phyloP scores from a whole-genome alignment of 1,284 basidiomycete species.

The Fomitopsis pinicola region DNA sequence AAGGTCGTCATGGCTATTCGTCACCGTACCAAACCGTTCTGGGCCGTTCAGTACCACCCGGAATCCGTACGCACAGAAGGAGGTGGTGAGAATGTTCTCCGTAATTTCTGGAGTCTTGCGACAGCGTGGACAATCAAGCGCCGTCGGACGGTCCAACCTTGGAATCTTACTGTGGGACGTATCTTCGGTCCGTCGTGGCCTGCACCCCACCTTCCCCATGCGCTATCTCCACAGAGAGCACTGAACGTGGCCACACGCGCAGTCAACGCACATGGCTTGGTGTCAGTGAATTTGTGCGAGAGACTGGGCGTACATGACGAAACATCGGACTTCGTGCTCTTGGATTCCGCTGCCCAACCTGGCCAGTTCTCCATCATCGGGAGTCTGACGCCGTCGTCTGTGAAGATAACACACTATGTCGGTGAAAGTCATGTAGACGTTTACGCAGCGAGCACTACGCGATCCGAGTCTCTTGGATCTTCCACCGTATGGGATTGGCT shows the following conservation, averaged over 20 bases:
- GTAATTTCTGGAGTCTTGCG: conserved; percentile 70
- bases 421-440: conserved; percentile 45
- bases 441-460: conserved; percentile 16
- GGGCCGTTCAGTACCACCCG: conserved; percentile 96
- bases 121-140: conserved; percentile 44
- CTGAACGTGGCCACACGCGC: conserved; percentile 34
- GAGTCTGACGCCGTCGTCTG: conserved; percentile 45
- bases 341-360: conserved; percentile 71
- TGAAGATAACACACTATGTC: conserved; percentile 55
- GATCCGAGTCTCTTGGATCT: conserved; percentile 30
- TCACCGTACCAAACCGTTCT: conserved; percentile 73
- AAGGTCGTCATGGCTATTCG: conserved; percentile 65
- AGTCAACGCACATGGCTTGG: conserved; percentile 39
- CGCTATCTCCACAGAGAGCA: conserved; percentile 14
- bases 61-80: conserved; percentile 71
- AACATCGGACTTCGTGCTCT: conserved; percentile 57
- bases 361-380: conserved; percentile 73
- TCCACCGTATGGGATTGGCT: conserved; percentile 71
- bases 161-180: conserved; percentile 33
- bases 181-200: conserved; percentile 56
- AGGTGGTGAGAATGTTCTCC: conserved; percentile 59
- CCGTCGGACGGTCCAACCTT: conserved; percentile 35
- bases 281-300: conserved; percentile 50
- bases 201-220: neutral
- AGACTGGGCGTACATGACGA: conserved; percentile 54